These are phyloP conservation scores for Ophiognomonia clavigignenti-juglandacearum DNA, from an alignment of 2,329 filamentous ascomycete species.

Conservation along the genomic window DNA sequence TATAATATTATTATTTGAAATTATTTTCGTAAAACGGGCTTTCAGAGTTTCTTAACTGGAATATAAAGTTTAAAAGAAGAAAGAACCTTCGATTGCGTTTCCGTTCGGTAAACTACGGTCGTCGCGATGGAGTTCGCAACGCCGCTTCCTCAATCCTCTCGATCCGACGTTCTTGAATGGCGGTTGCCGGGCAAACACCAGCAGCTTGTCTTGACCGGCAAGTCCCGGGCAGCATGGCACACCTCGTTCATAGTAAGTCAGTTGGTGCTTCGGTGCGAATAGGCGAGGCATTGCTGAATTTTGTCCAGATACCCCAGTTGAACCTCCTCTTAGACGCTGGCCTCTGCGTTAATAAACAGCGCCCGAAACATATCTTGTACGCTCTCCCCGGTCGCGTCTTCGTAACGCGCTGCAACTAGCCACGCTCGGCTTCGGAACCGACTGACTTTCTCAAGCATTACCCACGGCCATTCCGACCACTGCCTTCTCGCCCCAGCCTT, in stretches of 20 bases:
- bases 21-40: too few relatives aligned
- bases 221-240: constrained; percentile 46
- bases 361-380: constrained; percentile 42
- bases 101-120: too few relatives aligned
- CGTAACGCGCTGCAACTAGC: too few relatives aligned
- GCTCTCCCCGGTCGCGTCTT: too few relatives aligned
- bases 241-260: constrained; percentile 39
- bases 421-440: too few relatives aligned
- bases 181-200: constrained; percentile 37
- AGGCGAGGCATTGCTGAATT: too few relatives aligned
- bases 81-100: too few relatives aligned
- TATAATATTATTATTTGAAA: not conserved
- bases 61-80: too few relatives aligned
- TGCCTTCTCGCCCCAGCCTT: constrained; percentile 38
- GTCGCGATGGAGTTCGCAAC: constrained; percentile 31
- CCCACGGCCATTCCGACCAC: constrained; percentile 45
- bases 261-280: too few relatives aligned
- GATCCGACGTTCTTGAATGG: constrained; percentile 42
- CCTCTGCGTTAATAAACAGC: constrained; percentile 37
- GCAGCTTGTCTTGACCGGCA: constrained; percentile 38
- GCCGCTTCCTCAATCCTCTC: constrained; percentile 37
- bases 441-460: constrained; percentile 30
- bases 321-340: constrained; percentile 46
- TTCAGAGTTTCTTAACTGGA: too few relatives aligned
- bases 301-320: constrained; percentile 40